phyloP scores from a whole-genome alignment of 2,329 filamentous ascomycete species.

The Aaosphaeria pasadenensis region DNA sequence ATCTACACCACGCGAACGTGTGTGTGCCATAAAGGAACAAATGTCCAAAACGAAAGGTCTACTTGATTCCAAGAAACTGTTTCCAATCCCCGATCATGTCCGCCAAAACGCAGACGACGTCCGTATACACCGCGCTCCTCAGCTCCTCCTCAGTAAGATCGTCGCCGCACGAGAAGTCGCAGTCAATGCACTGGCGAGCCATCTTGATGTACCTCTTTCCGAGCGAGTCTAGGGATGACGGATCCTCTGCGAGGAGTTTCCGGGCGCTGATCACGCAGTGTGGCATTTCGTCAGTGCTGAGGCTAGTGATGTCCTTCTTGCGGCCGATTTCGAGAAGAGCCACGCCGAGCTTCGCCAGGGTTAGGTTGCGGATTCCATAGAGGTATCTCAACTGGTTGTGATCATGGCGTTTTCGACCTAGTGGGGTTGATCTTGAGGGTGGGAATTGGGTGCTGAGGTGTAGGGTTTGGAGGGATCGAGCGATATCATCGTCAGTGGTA shows the following conservation, averaged over 20 bases:
- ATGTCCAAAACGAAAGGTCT: not conserved
- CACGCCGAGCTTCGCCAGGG: slow-evolving; percentile 6
- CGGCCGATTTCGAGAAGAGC: slow-evolving; percentile 7
- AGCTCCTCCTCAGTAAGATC: slow-evolving; percentile 3
- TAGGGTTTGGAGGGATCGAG: not conserved
- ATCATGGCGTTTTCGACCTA: not conserved
- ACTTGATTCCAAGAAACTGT: slow-evolving; percentile 1
- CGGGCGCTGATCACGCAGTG: not conserved
- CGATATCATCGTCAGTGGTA: not conserved
- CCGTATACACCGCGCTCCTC: slow-evolving; percentile 3
- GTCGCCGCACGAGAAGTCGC: slow-evolving; percentile 5
- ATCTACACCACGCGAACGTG: no score
- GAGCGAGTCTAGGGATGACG: not conserved
- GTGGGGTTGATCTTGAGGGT: not conserved
- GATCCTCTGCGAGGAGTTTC: not conserved
- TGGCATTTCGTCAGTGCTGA: not conserved
- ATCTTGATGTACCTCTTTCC: slow-evolving; percentile 6
- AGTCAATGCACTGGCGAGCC: slow-evolving; percentile 4
- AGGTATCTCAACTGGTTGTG: slow-evolving; percentile 3
- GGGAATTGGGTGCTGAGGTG: not conserved
- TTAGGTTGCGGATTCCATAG: slow-evolving; percentile 8
- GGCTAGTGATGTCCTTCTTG: slow-evolving; percentile 2
- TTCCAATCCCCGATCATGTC: slow-evolving; percentile 6
- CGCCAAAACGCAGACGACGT: slow-evolving; percentile 2
- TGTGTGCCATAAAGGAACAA: no score